phyloP scores from a whole-genome alignment of 345 rosid genomes.

The Chamaenerion angustifolium region DNA sequence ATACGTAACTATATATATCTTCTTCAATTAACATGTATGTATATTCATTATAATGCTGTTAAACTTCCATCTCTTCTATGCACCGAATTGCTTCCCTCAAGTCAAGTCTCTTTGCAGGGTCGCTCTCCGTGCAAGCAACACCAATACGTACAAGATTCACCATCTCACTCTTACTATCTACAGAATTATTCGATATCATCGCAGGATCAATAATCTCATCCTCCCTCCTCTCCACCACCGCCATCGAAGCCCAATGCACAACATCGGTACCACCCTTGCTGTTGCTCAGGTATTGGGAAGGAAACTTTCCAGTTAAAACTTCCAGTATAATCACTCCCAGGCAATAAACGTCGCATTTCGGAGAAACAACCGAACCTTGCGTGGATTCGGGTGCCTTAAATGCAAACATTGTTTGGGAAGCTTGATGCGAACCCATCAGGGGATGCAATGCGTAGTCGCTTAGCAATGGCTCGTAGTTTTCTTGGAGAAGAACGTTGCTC shows the following conservation, averaged over 20 bases:
- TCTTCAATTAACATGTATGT: no score
- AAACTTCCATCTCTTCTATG: constrained; percentile 23
- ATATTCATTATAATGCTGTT: no score
- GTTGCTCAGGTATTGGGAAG: constrained; percentile 37
- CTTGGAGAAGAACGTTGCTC: constrained; percentile 44
- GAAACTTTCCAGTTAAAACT: constrained; percentile 55
- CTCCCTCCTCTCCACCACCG: constrained; percentile 30
- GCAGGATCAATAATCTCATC: constrained; percentile 45
- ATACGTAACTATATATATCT: no score
- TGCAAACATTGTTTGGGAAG: constrained; percentile 31
- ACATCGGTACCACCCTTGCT: constrained; percentile 41
- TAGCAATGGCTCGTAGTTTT: constrained; percentile 49
- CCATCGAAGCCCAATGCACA: constrained; percentile 41
- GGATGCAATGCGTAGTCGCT: constrained; percentile 46
- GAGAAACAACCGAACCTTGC: constrained; percentile 16
- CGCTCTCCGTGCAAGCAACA: constrained; percentile 32
- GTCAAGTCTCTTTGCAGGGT: constrained; percentile 33
- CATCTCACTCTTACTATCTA: constrained; percentile 20
- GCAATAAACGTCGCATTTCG: constrained; percentile 60
- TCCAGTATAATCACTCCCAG: constrained; percentile 64
- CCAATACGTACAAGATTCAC: constrained; percentile 44
- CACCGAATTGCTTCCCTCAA: constrained; percentile 40
- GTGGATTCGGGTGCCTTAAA: constrained; percentile 50
- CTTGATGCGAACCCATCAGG: constrained; percentile 21
- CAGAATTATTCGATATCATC: constrained; percentile 19